A percentile compares a stretch with the other conserved stretches of the same genome.
Evolutionary conservation across 164 flowering plant species (phyloP).

Genomic region (Magnolia officinalis): DNA sequence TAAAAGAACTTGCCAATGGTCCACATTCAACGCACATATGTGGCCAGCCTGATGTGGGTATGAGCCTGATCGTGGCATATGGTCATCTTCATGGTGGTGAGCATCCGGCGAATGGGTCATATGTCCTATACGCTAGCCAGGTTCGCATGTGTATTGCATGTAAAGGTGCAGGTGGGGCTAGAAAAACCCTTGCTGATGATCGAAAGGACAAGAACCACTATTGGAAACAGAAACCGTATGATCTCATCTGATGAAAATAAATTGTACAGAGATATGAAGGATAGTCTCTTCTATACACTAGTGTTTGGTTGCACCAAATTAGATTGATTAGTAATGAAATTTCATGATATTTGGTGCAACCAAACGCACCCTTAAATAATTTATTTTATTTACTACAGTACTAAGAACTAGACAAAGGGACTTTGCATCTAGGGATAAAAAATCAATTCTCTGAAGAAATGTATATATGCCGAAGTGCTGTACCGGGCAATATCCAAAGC

Average conservation of each 20-base stretch:
- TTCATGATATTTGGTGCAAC: too few species aligned
- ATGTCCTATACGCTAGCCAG: not conserved
- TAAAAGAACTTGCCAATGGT: too few species aligned
- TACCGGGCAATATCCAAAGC: constrained; percentile 72
- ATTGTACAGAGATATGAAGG: not conserved
- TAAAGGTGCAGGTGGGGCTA: not conserved
- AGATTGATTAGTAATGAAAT: too few species aligned
- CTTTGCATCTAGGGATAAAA: too few species aligned
- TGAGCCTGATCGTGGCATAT: not conserved
- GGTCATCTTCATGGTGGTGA: not conserved
- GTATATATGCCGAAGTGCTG: not conserved
- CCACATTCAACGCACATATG: not conserved
- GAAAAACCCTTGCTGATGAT: not conserved
- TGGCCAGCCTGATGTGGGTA: not conserved
- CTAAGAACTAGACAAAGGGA: too few species aligned
- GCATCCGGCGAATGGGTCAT: not conserved
- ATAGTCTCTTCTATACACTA: not conserved
- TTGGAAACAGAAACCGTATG: not conserved
- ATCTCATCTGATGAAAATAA: not conserved
- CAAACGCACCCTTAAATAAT: too few species aligned
- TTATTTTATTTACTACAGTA: too few species aligned
- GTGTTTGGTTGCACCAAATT: too few species aligned
- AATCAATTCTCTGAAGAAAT: not conserved
- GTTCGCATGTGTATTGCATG: not conserved
- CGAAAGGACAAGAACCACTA: not conserved